Evolutionary conservation across 2,329 filamentous ascomycete species (phyloP).

Genomic region (Mycosphaerelloides madeirae): DNA sequence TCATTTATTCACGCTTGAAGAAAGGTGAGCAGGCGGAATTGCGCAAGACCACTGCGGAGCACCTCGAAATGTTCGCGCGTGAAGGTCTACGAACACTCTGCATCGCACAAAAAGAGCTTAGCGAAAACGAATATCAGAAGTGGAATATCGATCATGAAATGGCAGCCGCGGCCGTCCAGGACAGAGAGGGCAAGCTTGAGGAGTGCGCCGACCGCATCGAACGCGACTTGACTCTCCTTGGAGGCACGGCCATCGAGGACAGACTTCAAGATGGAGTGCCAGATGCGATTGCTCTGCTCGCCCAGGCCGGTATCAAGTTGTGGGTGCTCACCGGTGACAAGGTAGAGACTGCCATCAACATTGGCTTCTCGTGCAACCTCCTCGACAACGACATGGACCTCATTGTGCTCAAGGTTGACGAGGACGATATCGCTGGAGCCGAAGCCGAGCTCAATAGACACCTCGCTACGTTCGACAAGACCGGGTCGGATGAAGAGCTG

Average conservation of each 20-base stretch:
- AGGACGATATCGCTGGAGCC: slow-evolving; percentile 61
- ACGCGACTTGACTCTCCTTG: slow-evolving; percentile 78
- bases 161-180: slow-evolving; percentile 74
- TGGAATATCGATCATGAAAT: slow-evolving; percentile 87
- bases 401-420: slow-evolving; percentile 79
- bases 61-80: slow-evolving; percentile 92
- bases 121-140: slow-evolving; percentile 73
- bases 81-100: slow-evolving; percentile 94
- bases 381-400: slow-evolving; percentile 98
- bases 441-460: slow-evolving; percentile 70
- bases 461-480: slow-evolving; percentile 68
- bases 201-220: slow-evolving; percentile 86
- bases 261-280: slow-evolving; percentile 94
- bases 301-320: slow-evolving; percentile 91
- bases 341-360: slow-evolving; percentile 98
- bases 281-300: slow-evolving; percentile 87
- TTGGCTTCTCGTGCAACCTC: slow-evolving; percentile 97
- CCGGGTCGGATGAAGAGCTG: slow-evolving; percentile 80
- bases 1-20: slow-evolving; percentile 89
- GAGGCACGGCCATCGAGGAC: slow-evolving; percentile 96
- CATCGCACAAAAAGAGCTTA: slow-evolving; percentile 76
- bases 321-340: slow-evolving; percentile 99
- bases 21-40: slow-evolving; percentile 81
- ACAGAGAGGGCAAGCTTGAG: slow-evolving; percentile 91
- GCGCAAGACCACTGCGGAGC: slow-evolving; percentile 77